phyloP scores from a whole-genome alignment of 1,139 yeast genomes.

The Scheffersomyces lignicola region DNA sequence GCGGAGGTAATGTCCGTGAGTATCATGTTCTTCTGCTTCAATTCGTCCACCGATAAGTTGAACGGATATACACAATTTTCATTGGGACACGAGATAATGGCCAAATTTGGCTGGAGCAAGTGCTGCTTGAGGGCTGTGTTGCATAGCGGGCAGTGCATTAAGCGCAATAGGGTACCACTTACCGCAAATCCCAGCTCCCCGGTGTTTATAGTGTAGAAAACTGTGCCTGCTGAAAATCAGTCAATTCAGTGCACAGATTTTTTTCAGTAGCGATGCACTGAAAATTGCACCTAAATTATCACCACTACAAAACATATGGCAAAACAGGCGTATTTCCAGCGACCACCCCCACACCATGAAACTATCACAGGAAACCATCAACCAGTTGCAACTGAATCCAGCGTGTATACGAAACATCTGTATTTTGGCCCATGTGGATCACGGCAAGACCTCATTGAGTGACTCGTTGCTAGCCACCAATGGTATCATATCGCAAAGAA shows the following conservation, averaged over 20 bases:
- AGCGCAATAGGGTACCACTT: neutral
- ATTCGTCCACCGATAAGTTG: constrained; percentile 26
- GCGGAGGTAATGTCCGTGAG: constrained; percentile 19
- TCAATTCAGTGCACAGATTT: neutral
- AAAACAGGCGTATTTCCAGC: no score
- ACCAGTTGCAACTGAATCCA: constrained; percentile 68
- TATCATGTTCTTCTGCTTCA: constrained; percentile 25
- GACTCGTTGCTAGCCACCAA: constrained; percentile 92
- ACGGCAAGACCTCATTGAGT: constrained; percentile 93
- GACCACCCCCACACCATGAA: constrained; percentile 34
- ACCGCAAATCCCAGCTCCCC: constrained; percentile 1
- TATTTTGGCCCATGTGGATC: constrained; percentile 97
- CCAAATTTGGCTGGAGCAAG: constrained; percentile 26
- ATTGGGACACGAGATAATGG: constrained; percentile 28
- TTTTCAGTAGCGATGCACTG: neutral
- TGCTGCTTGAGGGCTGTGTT: constrained; percentile 22
- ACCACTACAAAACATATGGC: neutral
- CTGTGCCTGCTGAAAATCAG: neutral
- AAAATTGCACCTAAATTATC: no score
- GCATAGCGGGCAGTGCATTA: constrained; percentile 34
- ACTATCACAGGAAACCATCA: constrained; percentile 61
- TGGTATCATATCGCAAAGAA: constrained; percentile 90
- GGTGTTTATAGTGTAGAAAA: neutral
- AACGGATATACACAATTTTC: constrained; percentile 33
- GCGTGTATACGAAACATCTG: constrained; percentile 82